Percentiles rank a stretch among this genome's conserved stretches.
Conservation (phyloP, 1,284 basidiomycete genomes). For the Cryptococcus hybrid region DNA sequence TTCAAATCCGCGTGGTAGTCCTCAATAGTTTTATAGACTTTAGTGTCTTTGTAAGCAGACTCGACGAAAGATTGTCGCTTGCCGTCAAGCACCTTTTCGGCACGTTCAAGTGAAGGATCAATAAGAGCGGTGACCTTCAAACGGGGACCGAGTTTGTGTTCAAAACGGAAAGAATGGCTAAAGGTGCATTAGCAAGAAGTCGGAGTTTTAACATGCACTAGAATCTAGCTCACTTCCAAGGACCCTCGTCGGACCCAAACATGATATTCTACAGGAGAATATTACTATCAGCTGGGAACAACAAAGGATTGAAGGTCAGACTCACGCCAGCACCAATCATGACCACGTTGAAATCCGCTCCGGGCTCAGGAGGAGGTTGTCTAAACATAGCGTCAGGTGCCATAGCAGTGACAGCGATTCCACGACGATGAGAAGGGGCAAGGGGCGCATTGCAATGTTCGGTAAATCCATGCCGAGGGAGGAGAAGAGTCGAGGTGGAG, state of each 20-base stretch:
- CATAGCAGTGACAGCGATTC: conserved; percentile 39
- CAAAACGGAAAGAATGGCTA: conserved; percentile 94
- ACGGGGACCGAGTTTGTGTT: conserved; percentile 92
- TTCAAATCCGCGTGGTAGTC: conserved; percentile 74
- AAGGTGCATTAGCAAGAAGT: conserved; percentile 26
- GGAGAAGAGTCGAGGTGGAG: conserved; percentile 22
- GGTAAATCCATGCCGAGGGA: conserved; percentile 18
- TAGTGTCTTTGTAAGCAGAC: conserved; percentile 88
- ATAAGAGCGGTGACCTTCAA: conserved; percentile 94
- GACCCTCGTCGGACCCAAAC: conserved; percentile 82
- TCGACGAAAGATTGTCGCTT: conserved; percentile 94
- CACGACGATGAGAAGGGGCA: conserved; percentile 18
- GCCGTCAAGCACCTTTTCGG: conserved; percentile 73
- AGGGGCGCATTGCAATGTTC: neutral
- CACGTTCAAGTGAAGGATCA: conserved; percentile 83
- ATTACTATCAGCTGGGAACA: conserved; percentile 1
- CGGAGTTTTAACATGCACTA: neutral
- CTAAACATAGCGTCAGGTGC: conserved; percentile 38
- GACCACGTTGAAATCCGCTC: conserved; percentile 79
- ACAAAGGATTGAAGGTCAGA: neutral
- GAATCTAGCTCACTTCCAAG: conserved; percentile 39
- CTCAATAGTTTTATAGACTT: conserved; percentile 81
- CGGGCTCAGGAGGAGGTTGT: conserved; percentile 48
- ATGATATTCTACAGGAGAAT: conserved; percentile 65
- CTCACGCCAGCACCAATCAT: conserved; percentile 78